phyloP scores from a whole-genome alignment of 169 alveolate genomes.

The Plasmodium berghei region DNA sequence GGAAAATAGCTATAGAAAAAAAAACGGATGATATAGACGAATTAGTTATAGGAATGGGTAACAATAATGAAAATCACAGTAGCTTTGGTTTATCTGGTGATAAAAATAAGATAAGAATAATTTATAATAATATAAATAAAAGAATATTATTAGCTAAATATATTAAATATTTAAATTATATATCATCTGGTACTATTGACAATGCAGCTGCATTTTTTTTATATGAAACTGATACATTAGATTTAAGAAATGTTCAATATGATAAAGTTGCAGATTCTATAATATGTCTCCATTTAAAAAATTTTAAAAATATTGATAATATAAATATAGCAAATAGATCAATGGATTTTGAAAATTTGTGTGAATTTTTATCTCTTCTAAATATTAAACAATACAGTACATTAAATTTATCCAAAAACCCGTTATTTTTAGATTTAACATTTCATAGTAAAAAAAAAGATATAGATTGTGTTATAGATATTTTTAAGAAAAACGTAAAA shows the following conservation, averaged over 20 bases:
- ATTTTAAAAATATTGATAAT: not conserved
- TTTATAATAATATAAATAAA: slow-evolving; percentile 26
- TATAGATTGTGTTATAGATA: slow-evolving; percentile 10
- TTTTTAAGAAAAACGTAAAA: slow-evolving; percentile 24
- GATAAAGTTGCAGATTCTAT: slow-evolving; percentile 51
- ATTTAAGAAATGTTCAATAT: slow-evolving; percentile 56
- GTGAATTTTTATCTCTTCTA: slow-evolving; percentile 39
- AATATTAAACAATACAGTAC: slow-evolving; percentile 32
- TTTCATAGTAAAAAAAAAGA: slow-evolving; percentile 29
- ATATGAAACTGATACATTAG: slow-evolving; percentile 18
- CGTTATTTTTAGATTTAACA: slow-evolving; percentile 23
- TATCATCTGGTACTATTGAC: slow-evolving; percentile 7
- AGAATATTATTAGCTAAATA: slow-evolving; percentile 37
- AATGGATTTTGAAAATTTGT: slow-evolving; percentile 22
- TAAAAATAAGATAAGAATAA: not conserved
- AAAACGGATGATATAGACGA: slow-evolving; percentile 7
- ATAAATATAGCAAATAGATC: slow-evolving; percentile 48
- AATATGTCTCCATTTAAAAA: slow-evolving; percentile 8
- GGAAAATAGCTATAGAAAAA: slow-evolving; percentile 15
- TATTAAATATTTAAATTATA: slow-evolving; percentile 38
- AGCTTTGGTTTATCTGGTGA: slow-evolving; percentile 17
- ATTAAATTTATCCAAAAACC: slow-evolving; percentile 31
- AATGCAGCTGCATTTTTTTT: slow-evolving; percentile 54
- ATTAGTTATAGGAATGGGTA: slow-evolving; percentile 19
- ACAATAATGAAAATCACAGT: not conserved